These are phyloP conservation scores for Dryadomyces quercivorus DNA, from an alignment of 2,329 filamentous ascomycete species.

Conservation along the genomic window DNA sequence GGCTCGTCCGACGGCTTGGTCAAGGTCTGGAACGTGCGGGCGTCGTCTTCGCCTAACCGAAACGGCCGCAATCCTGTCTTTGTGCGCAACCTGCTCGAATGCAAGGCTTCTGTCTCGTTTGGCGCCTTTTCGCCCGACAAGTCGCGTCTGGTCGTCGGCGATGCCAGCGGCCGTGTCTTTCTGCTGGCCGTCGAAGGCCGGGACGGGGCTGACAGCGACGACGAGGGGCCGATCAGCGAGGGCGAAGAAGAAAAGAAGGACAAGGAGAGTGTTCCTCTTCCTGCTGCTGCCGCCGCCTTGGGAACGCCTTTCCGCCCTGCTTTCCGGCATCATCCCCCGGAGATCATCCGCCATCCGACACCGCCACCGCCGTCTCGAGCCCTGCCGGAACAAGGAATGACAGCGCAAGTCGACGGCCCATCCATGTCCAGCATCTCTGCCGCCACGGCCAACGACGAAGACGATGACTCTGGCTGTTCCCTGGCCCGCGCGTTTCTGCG, in stretches of 20 bases:
- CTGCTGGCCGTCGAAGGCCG: conserved; percentile 34
- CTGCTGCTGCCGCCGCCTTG: too few relatives aligned
- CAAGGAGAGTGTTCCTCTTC: not conserved
- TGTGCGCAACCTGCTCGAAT: conserved; percentile 40
- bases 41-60: conserved; percentile 12
- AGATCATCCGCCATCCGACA: conserved; percentile 37
- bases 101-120: conserved; percentile 42
- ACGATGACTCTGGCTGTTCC: conserved; percentile 16
- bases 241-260: not conserved
- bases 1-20: conserved; percentile 51
- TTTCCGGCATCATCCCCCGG: conserved; percentile 30
- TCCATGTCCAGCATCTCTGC: not conserved
- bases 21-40: conserved; percentile 50
- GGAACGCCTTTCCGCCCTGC: not conserved
- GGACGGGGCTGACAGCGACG: conserved; percentile 17
- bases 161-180: conserved; percentile 48
- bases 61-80: conserved; percentile 21
- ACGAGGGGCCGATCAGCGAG: conserved; percentile 9
- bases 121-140: conserved; percentile 47
- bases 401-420: too few relatives aligned
- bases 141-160: conserved; percentile 43
- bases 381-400: too few relatives aligned
- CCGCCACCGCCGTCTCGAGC: conserved; percentile 25
- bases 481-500: conserved; percentile 23
- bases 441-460: conserved; percentile 9